Evolutionary conservation across 768 basidiomycete genomes (phyloP), one percentile per base, ranked within the genome.

Genomic region (Mycena alexandri): DNA sequence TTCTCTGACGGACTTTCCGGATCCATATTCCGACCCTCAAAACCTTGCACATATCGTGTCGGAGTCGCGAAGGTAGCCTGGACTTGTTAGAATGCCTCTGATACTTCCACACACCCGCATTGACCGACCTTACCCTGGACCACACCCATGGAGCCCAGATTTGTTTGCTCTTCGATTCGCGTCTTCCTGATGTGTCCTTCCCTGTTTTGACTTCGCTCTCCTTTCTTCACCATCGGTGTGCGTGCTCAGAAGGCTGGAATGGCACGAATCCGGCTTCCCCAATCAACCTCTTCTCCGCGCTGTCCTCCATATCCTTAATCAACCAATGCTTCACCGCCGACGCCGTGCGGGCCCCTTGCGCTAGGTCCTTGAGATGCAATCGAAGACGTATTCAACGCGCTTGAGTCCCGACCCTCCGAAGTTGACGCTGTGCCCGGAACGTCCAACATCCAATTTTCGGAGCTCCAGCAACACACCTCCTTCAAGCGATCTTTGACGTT

Each of bases 281-380:
- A 3, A 33, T 54, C 24, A 1, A 9, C 12, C 52, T 48, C 43
- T 54, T 63, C 24, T 53, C 62, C 13, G 42, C 62, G 10, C 62
- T 63, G 2, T 47, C 62, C 29, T 47, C 53, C 22, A 21, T 63
- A 12, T 17, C 62, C 17, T 29, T 63, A 12, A 38, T 63, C 11
- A 47, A 63, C 43, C 29, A 46, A 33, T 63, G 62, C 62, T 63
- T 36, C 53, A 41, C 62, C 13, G 42, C 43, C 29, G 29, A 29
- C 6, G 29, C 6, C 29, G 29, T 29, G 29, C 29, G 29, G n/a
- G n/a, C n/a, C n/a, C 29, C 3, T 29, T 29, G 6, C 29, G 29
- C 29, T 29, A 6, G 29, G 3, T 29, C 29, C 29, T 29, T 6
- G 29, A 6, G 29, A 29, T 29, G 29, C 29, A 29, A 29, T 29